These are phyloP conservation scores for Yarrowia osloensis DNA, from an alignment of 805 yeast species.

Conservation along the genomic window DNA sequence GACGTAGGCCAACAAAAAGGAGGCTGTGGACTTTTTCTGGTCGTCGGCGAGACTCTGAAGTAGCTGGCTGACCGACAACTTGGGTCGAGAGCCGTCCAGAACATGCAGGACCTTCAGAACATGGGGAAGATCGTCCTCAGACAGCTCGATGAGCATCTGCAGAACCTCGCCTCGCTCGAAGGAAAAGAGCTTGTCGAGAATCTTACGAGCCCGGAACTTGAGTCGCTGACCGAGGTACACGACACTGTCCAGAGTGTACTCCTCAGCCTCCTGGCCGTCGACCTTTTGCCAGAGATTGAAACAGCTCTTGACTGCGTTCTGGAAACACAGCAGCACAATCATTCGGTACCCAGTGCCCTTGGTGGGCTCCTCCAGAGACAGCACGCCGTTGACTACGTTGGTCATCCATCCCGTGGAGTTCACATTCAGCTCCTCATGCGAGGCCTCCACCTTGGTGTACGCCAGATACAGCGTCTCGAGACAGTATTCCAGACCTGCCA, in stretches of 20 bases:
- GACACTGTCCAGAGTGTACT: slow-evolving; percentile 41
- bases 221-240: slow-evolving; percentile 58
- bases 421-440: slow-evolving; percentile 5
- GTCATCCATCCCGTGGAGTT: slow-evolving; percentile 26
- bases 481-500: slow-evolving; percentile 66
- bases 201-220: slow-evolving; percentile 66
- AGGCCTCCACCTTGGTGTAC: slow-evolving; percentile 17
- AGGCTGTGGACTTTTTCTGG: slow-evolving; percentile 20
- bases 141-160: slow-evolving; percentile 58
- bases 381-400: slow-evolving; percentile 68
- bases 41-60: slow-evolving; percentile 39
- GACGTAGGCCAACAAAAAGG: slow-evolving; percentile 62
- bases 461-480: slow-evolving; percentile 22
- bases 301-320: slow-evolving; percentile 56
- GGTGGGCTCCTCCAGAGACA: slow-evolving; percentile 67
- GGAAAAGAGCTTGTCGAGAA: slow-evolving; percentile 63
- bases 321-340: slow-evolving; percentile 63
- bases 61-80: slow-evolving; percentile 67
- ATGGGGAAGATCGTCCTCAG: slow-evolving; percentile 27
- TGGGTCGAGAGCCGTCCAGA: slow-evolving; percentile 81
- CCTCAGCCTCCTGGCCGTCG: slow-evolving; percentile 44
- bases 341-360: slow-evolving; percentile 52
- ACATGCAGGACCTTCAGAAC: slow-evolving; percentile 56
- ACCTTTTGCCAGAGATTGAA: slow-evolving; percentile 72
- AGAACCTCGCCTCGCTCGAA: slow-evolving; percentile 73